Percentiles rank a stretch among this genome's conserved stretches.
Conservation (phyloP, 1,139 yeast species). For the Hansenula lynferdii region DNA sequence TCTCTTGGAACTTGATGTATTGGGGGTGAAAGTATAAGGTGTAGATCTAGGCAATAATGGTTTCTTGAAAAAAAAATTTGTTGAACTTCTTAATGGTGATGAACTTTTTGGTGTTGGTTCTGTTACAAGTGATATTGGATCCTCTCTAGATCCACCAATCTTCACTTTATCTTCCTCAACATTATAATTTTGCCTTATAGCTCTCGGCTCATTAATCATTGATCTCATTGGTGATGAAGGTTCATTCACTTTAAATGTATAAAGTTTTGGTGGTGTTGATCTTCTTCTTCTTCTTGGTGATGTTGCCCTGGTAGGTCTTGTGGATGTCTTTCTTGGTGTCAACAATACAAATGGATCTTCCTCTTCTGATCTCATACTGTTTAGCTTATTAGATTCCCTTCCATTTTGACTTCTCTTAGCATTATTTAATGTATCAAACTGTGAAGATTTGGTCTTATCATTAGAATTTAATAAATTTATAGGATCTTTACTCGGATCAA, state of each 20-base stretch:
- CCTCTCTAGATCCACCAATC: background rate
- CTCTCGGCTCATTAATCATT: background rate
- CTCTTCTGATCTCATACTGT: too few species aligned
- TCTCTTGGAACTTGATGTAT: background rate
- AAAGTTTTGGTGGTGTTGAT: background rate
- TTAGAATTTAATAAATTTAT: conserved; percentile 30
- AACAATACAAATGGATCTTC: too few species aligned
- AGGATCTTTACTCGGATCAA: conserved; percentile 15
- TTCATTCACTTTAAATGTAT: background rate
- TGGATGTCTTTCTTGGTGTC: too few species aligned
- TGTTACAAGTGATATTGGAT: background rate
- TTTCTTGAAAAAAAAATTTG: background rate
- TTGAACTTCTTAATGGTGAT: background rate
- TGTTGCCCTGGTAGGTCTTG: too few species aligned
- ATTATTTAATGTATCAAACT: conserved; percentile 12
- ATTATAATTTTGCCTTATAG: background rate
- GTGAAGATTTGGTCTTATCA: conserved; percentile 45
- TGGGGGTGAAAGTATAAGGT: background rate
- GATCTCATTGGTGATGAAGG: background rate
- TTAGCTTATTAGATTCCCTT: too few species aligned
- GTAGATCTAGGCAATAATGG: background rate
- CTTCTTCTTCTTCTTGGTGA: too few species aligned
- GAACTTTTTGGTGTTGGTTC: background rate
- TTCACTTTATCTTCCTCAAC: too few species aligned
- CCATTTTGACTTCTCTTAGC: conserved; percentile 31